phyloP scores from a whole-genome alignment of 306 rosid species.

The Glycine tomentella region DNA sequence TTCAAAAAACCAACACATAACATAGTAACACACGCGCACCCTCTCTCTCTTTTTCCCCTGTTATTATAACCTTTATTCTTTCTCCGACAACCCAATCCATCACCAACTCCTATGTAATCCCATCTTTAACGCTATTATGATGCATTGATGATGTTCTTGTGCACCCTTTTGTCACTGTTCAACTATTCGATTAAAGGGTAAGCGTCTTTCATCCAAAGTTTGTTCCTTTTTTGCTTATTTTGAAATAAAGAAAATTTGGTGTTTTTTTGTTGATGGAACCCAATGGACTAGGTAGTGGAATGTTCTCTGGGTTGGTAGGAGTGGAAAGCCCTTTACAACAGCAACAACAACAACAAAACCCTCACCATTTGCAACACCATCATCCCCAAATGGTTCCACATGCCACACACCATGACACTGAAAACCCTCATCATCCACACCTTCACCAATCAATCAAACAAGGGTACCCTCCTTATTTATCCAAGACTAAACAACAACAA shows the following conservation, averaged over 20 bases:
- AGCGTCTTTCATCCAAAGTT: slow-evolving; percentile 2
- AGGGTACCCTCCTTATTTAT: slow-evolving; percentile 49
- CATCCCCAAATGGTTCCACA: slow-evolving; percentile 61
- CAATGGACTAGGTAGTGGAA: slow-evolving; percentile 64
- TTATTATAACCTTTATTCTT: slow-evolving; percentile 36
- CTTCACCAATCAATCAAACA: slow-evolving; percentile 56
- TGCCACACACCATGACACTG: slow-evolving; percentile 57
- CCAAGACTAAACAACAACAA: slow-evolving; percentile 51
- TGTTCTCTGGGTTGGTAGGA: slow-evolving; percentile 74
- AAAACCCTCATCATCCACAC: slow-evolving; percentile 47
- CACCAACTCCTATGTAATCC: slow-evolving; percentile 28
- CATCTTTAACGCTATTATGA: no score
- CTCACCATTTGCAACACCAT: slow-evolving; percentile 60
- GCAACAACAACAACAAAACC: slow-evolving; percentile 52
- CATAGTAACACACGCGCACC: no score
- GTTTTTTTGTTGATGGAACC: slow-evolving; percentile 61
- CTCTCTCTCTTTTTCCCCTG: slow-evolving; percentile 19
- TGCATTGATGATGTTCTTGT: neutral
- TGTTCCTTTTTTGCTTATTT: slow-evolving; percentile 3
- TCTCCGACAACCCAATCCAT: slow-evolving; percentile 16
- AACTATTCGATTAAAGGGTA: slow-evolving; percentile 47
- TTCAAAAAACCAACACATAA: neutral
- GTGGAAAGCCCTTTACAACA: slow-evolving; percentile 69
- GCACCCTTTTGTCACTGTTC: slow-evolving; percentile 14
- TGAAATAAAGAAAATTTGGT: neutral